Base-by-base conservation (phyloP, 345 rosid genomes). In the Hibiscus mutabilis region DNA sequence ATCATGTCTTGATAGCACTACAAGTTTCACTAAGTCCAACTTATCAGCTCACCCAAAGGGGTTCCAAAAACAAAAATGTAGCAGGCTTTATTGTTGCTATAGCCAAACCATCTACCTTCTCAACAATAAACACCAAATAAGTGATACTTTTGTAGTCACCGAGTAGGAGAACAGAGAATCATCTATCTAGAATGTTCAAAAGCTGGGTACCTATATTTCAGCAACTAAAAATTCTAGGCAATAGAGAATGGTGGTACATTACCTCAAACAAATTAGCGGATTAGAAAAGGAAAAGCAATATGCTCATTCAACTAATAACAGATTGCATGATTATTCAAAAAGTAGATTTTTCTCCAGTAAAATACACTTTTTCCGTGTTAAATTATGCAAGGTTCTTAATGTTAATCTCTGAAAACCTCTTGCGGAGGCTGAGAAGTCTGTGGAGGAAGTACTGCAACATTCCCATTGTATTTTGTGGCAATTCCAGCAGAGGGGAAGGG, bases 401-500 rank as follows among this genome's bases (percentile, higher is more conserved):
- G 25, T 73, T 44, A 56, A 66, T 62, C 66, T 31, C 73, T 71
- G 40, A 76, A 75, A 80, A 93, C 98, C 98, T 93, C 98, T 85
- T 86, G 96, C 29, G 86, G 76, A 77, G 91, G 76, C 77, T 85
- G 98, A 76, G 93, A 78, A 76, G 94, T 76, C 79, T 86, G 93
- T 44, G 88, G 85, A 78, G 90, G 93, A 82, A 88, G 74, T 61
- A 80, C 77, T 47, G 94, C 81, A 78, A 84, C 85, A 85, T 82
- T 88, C 59, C 93, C 97, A 77, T 89, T 89, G 80, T 86, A 91
- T 77, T 91, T 93, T 59, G 91, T 69, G 42, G 91, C 86, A 83
- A 82, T 84, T 78, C 87, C 94, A 79, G 88, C 72, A 27, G 88
- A 64, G 76, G 88, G 74, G 71, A 91, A 91, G 6, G 98, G 95